Conservation (phyloP, 306 rosid genomes). For the Trifolium subterraneum region DNA sequence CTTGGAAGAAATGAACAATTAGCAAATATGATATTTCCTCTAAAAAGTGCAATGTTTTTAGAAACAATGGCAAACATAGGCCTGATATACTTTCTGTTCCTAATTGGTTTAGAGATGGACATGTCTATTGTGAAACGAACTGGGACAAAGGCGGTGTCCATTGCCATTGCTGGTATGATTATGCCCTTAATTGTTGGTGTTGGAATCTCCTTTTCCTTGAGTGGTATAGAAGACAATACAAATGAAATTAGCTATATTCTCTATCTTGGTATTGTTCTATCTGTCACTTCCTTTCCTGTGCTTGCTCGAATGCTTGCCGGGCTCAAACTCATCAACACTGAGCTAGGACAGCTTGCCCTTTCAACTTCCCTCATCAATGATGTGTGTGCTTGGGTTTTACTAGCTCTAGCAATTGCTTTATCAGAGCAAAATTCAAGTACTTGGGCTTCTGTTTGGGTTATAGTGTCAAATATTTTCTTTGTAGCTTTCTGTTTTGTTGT, state of each 20-base stretch:
- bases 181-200: constrained; percentile 63
- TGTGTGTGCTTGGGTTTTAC: constrained; percentile 71
- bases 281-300: constrained; percentile 82
- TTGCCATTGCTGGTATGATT: constrained; percentile 75
- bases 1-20: constrained; percentile 55
- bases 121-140: constrained; percentile 60
- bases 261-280: constrained; percentile 74
- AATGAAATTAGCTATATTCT: constrained; percentile 47
- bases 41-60: constrained; percentile 74
- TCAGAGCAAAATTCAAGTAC: constrained; percentile 42
- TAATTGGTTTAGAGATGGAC: constrained; percentile 90
- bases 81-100: constrained; percentile 75
- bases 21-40: constrained; percentile 59
- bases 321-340: constrained; percentile 80
- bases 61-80: constrained; percentile 89
- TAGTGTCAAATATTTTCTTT: constrained; percentile 64
- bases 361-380: constrained; percentile 76
- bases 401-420: constrained; percentile 76
- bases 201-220: constrained; percentile 43
- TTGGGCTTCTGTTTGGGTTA: constrained; percentile 62
- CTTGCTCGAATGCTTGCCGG: constrained; percentile 78
- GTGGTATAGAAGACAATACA: neutral
- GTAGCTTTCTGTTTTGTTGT: constrained; percentile 53
- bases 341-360: constrained; percentile 72
- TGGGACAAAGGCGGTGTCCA: constrained; percentile 57